phyloP scores from a whole-genome alignment of 257 asterid species.

The Nicotiana obtusifolia region DNA sequence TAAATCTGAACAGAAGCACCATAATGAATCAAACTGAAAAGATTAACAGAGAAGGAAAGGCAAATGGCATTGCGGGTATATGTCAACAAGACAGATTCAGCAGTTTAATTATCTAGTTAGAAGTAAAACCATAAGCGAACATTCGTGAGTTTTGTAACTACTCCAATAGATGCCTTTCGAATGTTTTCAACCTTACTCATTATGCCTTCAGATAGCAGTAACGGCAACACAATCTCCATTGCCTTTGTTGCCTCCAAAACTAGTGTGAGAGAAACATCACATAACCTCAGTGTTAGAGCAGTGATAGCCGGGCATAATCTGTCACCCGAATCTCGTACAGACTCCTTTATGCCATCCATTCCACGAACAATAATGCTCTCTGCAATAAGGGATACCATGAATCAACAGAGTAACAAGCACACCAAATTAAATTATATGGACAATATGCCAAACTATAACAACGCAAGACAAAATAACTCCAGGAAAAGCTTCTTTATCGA shows the following conservation, averaged over 20 bases:
- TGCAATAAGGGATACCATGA: not conserved
- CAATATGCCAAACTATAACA: not conserved
- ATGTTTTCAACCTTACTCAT: conserved; percentile 85
- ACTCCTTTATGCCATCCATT: conserved; percentile 97
- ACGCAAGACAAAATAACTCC: not conserved
- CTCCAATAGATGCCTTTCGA: conserved; percentile 89
- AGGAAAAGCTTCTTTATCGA: not conserved
- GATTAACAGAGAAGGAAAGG: not conserved
- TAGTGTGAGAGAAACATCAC: conserved; percentile 88
- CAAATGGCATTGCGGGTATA: not conserved
- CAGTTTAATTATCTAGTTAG: not conserved
- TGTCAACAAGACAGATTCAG: not conserved
- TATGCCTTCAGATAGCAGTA: conserved; percentile 86
- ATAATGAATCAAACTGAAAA: conserved; percentile 3
- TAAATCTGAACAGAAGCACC: not conserved
- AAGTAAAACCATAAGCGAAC: conserved; percentile 21
- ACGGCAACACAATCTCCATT: conserved; percentile 79
- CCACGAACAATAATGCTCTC: conserved; percentile 42
- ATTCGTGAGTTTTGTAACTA: conserved; percentile 86
- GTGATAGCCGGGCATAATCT: conserved; percentile 85
- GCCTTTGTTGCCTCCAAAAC: conserved; percentile 66
- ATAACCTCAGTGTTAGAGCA: conserved; percentile 75
- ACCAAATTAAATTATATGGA: not conserved
- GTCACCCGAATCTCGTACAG: conserved; percentile 94
- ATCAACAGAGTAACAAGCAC: not conserved